Conservation (phyloP, 495 filamentous ascomycete species). For the Neurospora sp. region DNA sequence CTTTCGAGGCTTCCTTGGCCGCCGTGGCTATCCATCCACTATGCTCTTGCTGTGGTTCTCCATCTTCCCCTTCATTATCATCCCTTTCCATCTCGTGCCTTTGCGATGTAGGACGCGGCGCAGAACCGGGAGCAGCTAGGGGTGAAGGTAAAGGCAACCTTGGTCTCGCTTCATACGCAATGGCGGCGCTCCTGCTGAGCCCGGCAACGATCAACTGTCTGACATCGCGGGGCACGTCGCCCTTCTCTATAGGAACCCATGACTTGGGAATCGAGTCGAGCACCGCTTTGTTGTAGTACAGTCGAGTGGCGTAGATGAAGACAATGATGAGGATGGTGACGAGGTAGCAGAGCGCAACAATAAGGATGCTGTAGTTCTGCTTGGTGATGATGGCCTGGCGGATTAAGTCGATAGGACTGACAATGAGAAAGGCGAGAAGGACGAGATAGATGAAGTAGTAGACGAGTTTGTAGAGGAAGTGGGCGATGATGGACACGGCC, state of each 20-base stretch:
- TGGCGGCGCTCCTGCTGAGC: conserved; percentile 63
- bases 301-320: conserved; percentile 73
- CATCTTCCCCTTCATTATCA: neutral
- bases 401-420: conserved; percentile 77
- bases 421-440: conserved; percentile 59
- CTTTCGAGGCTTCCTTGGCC: neutral
- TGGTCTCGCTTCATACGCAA: conserved; percentile 72
- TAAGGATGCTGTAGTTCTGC: conserved; percentile 71
- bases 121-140: neutral
- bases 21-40: neutral
- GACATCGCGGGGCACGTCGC: conserved; percentile 62
- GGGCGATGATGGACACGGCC: conserved; percentile 41
- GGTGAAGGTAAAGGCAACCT: conserved; percentile 32
- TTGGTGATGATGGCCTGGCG: conserved; percentile 57
- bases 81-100: neutral
- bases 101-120: neutral
- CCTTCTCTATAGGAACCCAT: conserved; percentile 74
- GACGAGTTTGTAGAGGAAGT: conserved; percentile 69
- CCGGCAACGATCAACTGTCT: conserved; percentile 61
- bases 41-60: neutral
- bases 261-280: conserved; percentile 74
- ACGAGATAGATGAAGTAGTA: conserved; percentile 71
- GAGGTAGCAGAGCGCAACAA: conserved; percentile 69
- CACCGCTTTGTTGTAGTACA: conserved; percentile 76
- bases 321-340: conserved; percentile 59